Evolutionary conservation across 192 early-diverging fungal genomes (phyloP), one percentile per base, ranked within the genome.

Genomic region (Coemansia sp.): DNA sequence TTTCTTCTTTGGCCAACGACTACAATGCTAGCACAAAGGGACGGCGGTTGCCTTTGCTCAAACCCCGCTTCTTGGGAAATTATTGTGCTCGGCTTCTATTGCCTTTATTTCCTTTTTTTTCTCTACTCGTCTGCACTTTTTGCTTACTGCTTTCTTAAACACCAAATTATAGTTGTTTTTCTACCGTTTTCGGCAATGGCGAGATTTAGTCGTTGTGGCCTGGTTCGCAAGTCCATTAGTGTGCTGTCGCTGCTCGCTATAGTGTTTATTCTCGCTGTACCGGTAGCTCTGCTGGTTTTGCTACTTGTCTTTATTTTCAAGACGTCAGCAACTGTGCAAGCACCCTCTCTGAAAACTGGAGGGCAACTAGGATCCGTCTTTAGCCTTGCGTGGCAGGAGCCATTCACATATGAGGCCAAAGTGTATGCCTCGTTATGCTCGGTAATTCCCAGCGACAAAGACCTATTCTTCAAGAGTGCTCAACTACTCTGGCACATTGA

Each of bases 401-500:
- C 68, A 11, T 62, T 48, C 18, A 36, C 18, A 20, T 70, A 70
- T 34, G 61, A 62, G 18, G 60, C 68, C 38, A 70, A 63, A 13
- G 61, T 70, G 26, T 70, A 63, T 39, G 60, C 52, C 6, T 63
- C 68, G 25, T 39, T 56, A 3, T 48, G 47, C 21, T 11, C 33
- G 23, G 20, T 0, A 13, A 31, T 70, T n/a, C 53, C 52, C 42
- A 9, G 12, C 55, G 62, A 63, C 31, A 52, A 21, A 1, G 42
- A 53, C 3, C 20, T 1, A 12, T 70, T 70, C 25, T 70, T 70
- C 28, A 42, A 70, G 28, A 58, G 3, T 8, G 68, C 68, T 20
- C 52, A 59, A 62, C 34, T 70, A 61, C 52, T 70, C 21, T 70
- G 69, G 62, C 56, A 47, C 9, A 59, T 36, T 38, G 69, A 53